Evolutionary conservation across 1,139 yeast species (phyloP).

Genomic region (Geotrichum europaeum): DNA sequence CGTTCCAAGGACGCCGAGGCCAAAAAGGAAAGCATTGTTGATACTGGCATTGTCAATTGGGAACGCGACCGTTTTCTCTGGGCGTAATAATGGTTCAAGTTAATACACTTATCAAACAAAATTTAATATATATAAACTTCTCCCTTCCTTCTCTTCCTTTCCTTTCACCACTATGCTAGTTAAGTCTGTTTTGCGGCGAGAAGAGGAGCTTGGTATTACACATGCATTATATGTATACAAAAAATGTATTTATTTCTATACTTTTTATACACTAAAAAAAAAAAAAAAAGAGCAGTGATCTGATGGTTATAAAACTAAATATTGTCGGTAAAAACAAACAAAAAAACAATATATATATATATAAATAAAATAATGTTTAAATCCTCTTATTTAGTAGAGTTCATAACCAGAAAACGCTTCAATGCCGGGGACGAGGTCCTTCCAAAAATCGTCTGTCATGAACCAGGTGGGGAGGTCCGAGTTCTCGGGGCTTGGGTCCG

Average conservation of each 20-base stretch:
- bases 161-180: too few relatives aligned
- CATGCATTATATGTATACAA: not conserved
- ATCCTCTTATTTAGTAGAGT: not conserved
- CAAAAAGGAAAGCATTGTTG: constrained; percentile 16
- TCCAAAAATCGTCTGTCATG: constrained; percentile 31
- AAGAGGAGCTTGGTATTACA: too few relatives aligned
- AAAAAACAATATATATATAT: not conserved
- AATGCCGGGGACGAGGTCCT: constrained; percentile 29
- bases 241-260: not conserved
- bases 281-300: not conserved
- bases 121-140: too few relatives aligned
- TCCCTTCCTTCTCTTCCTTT: too few relatives aligned
- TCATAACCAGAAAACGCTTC: constrained; percentile 32
- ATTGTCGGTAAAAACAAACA: not conserved
- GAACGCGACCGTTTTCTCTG: constrained; percentile 8
- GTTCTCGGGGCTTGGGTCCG: not conserved
- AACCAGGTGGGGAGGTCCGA: constrained; percentile 27
- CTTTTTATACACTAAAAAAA: not conserved
- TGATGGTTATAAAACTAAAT: not conserved
- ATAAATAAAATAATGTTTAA: not conserved
- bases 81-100: not conserved
- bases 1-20: constrained; percentile 11
- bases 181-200: too few relatives aligned
- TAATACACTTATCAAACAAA: too few relatives aligned
- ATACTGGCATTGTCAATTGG: constrained; percentile 19